Evolutionary conservation across 257 asterid species (phyloP), one percentile per base, ranked within the genome.

Genomic region (Scutellaria baicalensis): DNA sequence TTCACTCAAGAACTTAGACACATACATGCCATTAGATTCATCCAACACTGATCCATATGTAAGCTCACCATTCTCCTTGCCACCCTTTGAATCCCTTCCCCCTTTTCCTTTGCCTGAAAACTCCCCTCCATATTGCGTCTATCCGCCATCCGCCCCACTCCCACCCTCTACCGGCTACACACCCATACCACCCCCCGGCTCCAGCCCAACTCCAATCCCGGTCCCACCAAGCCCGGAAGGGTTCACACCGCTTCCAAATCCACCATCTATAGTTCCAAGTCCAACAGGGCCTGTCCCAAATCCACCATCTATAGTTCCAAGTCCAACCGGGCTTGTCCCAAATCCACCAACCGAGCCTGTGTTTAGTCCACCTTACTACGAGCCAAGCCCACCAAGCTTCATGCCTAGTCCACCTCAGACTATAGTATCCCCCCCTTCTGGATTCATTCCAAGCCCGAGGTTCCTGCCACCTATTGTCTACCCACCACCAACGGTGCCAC

Each of bases 51-150:
- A 73, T 20, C 81, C 89, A 6, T 89, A 84, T 12, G 78, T 88
- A 9, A 82, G 91, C 50, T 86, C 98, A 17, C 97, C 98, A 6
- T 82, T 84, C 81, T 81, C 90, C 54, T 39, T 86, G 35, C 87
- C 97, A 57, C 98, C 98, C 17, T 90, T 63, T 40, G 94, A 91
- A 33, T 89, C 97, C 7, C 91, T 89, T 1, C 79, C 96, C n/a
- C 99, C 99, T 0, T 61, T 82, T 38, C 75, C 95, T 13, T 71
- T 77, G 12, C 85, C 90, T 0, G 83, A 75, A 14, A 78, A 77
- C 36, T 27, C 82, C 74, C 91, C 97, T 76, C 93, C 96, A 16
- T 84, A 48, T 17, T 90, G 97, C 49, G 44, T 79, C 2, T 51
- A 80, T 64, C 92, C 98, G 8, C 95, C 95, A 13, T 57, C 66